phyloP scores from a whole-genome alignment of 2,329 filamentous ascomycete genomes.

The Hypoxylon rubiginosum region DNA sequence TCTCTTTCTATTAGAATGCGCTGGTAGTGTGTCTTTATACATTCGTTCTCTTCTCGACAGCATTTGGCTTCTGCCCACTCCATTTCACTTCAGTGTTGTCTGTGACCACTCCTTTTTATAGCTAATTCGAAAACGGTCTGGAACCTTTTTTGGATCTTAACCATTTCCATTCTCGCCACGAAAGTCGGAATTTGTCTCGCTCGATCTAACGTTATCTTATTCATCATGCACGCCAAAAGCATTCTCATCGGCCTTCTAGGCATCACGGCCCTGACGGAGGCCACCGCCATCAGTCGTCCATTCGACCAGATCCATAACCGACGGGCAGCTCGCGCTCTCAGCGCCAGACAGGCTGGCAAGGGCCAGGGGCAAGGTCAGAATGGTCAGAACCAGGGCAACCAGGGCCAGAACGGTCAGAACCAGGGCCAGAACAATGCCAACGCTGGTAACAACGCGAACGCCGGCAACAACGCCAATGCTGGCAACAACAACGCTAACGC shows the following conservation, averaged over 20 bases:
- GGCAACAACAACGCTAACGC: slow-evolving; percentile 32
- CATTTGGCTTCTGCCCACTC: slow-evolving; percentile 53
- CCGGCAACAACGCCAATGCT: slow-evolving; percentile 34
- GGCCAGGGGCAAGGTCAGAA: slow-evolving; percentile 11
- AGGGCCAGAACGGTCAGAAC: slow-evolving; percentile 40
- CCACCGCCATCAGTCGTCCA: slow-evolving; percentile 58
- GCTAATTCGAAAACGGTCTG: slow-evolving; percentile 62
- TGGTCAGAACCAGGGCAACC: slow-evolving; percentile 33
- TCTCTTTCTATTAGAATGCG: slow-evolving; percentile 59
- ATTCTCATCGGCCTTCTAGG: slow-evolving; percentile 64
- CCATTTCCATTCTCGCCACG: slow-evolving; percentile 48
- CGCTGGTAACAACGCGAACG: slow-evolving; percentile 41
- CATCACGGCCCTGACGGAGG: slow-evolving; percentile 61
- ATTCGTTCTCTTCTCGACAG: slow-evolving; percentile 61
- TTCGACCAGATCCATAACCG: slow-evolving; percentile 50
- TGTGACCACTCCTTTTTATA: slow-evolving; percentile 60
- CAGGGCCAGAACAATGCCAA: slow-evolving; percentile 46
- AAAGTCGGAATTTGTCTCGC: slow-evolving; percentile 37
- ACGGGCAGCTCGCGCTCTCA: slow-evolving; percentile 52
- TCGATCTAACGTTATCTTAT: slow-evolving; percentile 37
- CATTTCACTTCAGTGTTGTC: slow-evolving; percentile 56
- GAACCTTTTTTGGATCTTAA: slow-evolving; percentile 60
- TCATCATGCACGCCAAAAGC: slow-evolving; percentile 67
- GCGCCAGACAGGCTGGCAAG: slow-evolving; percentile 58
- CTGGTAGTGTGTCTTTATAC: slow-evolving; percentile 64